Evolutionary conservation across 2,329 filamentous ascomycete species (phyloP), one percentile per base, ranked within the genome.

Genomic region (Ophiocordyceps sinensis): DNA sequence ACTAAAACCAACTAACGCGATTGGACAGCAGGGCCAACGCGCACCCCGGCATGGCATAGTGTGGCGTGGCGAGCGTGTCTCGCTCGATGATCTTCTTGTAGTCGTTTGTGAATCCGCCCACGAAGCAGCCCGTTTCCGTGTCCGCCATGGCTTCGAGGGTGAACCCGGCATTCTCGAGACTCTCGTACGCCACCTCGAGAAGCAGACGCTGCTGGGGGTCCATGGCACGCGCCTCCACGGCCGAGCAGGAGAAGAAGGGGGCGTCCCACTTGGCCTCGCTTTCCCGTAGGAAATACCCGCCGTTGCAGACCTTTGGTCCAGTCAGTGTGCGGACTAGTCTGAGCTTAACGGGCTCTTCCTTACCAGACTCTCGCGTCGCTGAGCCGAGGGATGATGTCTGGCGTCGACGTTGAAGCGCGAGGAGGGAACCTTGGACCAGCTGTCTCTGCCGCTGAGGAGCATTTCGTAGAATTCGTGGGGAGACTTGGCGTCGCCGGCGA

Each of bases 381-480:
- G 32, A 35, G 32, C 26, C 11, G 4, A 29, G 15, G 36, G 36
- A 17, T 38, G 36, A 28, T 38, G 23, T 28, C 23, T 28, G 26
- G 38, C 29, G 12, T 32, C 29, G 19, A 39, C 12, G 19, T 39
- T 39, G 38, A 39, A 39, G 3, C 38, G 8, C 4, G 28, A 34
- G n/a, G 28, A 23, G 10, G 38, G 38, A 15, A 39, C 30, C 19
- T 39, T 34, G 17, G 17, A 34, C 38, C 38, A 39, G 17, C 10
- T 11, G 9, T 34, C 21, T 31, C 29, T 8, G 11, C 38, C 38
- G 3, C 26, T 26, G 11, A 34, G 4, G 6, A 39, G 8, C 38
- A 39, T 34, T 3, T 34, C 13, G 47, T 51, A 53, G 0, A 55
- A 40, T 19, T 48, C 42, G 3, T 47, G 47, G 3, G 53, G 49